Evolutionary conservation across 2,329 filamentous ascomycete genomes (phyloP).

Genomic region (Diplodia sapinea): DNA sequence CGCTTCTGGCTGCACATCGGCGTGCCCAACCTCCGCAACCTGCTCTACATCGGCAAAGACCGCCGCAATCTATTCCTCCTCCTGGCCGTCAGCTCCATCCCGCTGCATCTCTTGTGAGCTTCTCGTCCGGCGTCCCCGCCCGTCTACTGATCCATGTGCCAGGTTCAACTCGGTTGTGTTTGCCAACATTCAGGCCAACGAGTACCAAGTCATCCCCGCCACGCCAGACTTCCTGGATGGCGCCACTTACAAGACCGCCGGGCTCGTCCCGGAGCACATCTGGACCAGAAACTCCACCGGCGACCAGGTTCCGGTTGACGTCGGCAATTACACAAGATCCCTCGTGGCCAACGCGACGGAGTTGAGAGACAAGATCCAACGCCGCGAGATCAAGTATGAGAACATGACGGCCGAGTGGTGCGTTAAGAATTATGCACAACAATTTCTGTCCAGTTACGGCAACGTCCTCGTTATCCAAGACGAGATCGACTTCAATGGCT

Average conservation of each 20-base stretch:
- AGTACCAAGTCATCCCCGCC: constrained; percentile 4
- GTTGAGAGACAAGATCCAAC: neutral
- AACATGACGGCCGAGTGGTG: neutral
- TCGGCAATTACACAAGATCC: neutral
- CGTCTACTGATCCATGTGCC: neutral
- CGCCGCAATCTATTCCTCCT: constrained; percentile 36
- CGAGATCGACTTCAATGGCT: neutral
- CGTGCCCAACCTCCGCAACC: constrained; percentile 50
- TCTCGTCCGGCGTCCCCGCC: too few species aligned
- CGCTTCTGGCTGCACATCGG: constrained; percentile 55
- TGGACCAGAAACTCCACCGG: neutral
- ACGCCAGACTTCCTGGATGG: constrained; percentile 12
- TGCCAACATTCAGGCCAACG: constrained; percentile 19
- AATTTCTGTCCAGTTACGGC: neutral
- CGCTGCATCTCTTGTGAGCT: constrained; percentile 46
- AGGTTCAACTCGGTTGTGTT: constrained; percentile 26
- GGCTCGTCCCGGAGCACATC: neutral
- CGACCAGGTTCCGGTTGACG: neutral
- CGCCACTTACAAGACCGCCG: constrained; percentile 4
- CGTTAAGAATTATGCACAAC: neutral
- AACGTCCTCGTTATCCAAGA: neutral
- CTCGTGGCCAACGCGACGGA: neutral
- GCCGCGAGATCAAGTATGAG: neutral
- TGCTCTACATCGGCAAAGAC: constrained; percentile 37
- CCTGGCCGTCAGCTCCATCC: constrained; percentile 42